Evolutionary conservation across 2,329 filamentous ascomycete genomes (phyloP).

Genomic region (Alternaria novae-zelandiae): DNA sequence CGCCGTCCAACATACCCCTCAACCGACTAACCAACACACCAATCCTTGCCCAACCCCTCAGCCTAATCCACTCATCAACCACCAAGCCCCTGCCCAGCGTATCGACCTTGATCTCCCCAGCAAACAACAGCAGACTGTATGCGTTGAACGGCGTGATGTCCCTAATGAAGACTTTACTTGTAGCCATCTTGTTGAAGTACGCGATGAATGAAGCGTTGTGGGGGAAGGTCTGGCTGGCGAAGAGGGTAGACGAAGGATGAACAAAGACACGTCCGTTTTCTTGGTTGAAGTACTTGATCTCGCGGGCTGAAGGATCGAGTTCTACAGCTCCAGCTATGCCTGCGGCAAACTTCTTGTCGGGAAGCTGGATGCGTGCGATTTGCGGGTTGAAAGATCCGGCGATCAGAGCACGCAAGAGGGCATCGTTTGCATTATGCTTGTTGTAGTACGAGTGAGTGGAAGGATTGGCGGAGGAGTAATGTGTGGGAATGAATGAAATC

Average conservation of each 20-base stretch:
- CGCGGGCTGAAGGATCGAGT: conserved; percentile 87
- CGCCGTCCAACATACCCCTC: conserved; percentile 82
- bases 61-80: conserved; percentile 86
- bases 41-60: conserved; percentile 93
- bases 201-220: conserved; percentile 78
- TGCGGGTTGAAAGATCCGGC: conserved; percentile 71
- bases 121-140: conserved; percentile 87
- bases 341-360: conserved; percentile 92
- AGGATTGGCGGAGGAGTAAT: conserved; percentile 40
- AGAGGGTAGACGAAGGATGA: conserved; percentile 86
- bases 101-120: conserved; percentile 82
- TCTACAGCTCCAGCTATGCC: conserved; percentile 89
- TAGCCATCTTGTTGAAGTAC: conserved; percentile 92
- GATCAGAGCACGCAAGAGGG: conserved; percentile 56
- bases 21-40: conserved; percentile 86
- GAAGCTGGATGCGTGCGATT: conserved; percentile 88
- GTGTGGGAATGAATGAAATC: conserved; percentile 73
- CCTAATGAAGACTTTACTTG: conserved; percentile 87
- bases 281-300: conserved; percentile 85
- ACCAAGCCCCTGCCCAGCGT: conserved; percentile 84
- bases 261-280: conserved; percentile 76
- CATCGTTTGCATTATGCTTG: conserved; percentile 56
- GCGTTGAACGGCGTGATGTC: conserved; percentile 93
- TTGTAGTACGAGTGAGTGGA: conserved; percentile 49
- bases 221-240: conserved; percentile 79